These are phyloP conservation scores for Vickermania spadyakhi DNA, from an alignment of 208 protist genomes.

Conservation along the genomic window DNA sequence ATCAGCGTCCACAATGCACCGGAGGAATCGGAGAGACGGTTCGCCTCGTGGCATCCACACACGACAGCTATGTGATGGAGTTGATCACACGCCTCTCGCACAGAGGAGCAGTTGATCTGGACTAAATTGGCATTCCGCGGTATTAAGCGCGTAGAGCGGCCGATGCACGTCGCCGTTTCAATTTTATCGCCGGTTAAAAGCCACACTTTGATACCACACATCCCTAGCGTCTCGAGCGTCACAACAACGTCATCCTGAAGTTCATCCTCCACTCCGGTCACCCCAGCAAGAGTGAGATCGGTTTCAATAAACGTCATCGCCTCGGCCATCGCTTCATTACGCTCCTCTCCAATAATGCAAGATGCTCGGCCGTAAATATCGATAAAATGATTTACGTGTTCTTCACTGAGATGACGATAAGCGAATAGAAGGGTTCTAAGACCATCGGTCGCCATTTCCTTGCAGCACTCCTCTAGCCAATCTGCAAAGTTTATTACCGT, in stretches of 20 bases:
- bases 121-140: conserved; percentile 61
- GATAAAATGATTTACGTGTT: conserved; percentile 83
- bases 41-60: not conserved
- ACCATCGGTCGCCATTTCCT: conserved; percentile 95
- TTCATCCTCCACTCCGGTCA: conserved; percentile 98
- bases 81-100: conserved; percentile 12
- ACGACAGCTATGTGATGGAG: conserved; percentile 19
- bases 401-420: conserved; percentile 56
- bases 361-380: conserved; percentile 40
- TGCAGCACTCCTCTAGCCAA: conserved; percentile 96
- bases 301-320: conserved; percentile 78
- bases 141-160: conserved; percentile 87
- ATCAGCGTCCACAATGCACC: conserved; percentile 48
- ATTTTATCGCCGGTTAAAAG: conserved; percentile 99
- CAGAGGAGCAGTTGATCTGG: conserved; percentile 23
- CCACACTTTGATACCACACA: conserved; percentile 98
- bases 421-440: conserved; percentile 94
- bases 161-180: conserved; percentile 94
- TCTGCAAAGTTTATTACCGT: conserved; percentile 79
- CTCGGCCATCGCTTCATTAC: conserved; percentile 46
- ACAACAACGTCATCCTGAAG: conserved; percentile 93
- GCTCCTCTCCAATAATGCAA: conserved; percentile 32
- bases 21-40: not conserved
- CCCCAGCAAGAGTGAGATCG: conserved; percentile 86
- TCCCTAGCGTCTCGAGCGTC: conserved; percentile 93